These are phyloP conservation scores for Sporormia fimetaria DNA, from an alignment of 495 filamentous ascomycete genomes.

Conservation along the genomic window DNA sequence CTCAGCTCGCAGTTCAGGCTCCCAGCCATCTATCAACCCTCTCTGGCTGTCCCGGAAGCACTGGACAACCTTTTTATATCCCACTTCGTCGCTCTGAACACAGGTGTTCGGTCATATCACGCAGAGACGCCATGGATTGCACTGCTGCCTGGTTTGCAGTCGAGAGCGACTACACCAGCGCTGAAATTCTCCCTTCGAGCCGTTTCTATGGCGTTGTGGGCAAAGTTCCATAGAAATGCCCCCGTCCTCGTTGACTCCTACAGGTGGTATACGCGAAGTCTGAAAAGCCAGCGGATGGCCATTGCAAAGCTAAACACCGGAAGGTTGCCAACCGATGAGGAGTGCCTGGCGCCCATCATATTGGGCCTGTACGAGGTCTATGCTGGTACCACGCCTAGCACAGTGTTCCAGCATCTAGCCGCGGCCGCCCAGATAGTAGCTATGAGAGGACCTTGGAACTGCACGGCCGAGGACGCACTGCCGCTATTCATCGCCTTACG, in stretches of 20 bases:
- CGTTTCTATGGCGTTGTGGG: constrained; percentile 18
- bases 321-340: constrained; percentile 11
- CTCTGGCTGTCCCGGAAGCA: background rate
- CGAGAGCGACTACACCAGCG: constrained; percentile 5
- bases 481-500: constrained; percentile 13
- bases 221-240: constrained; percentile 10
- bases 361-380: constrained; percentile 19
- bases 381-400: constrained; percentile 16
- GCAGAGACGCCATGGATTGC: constrained; percentile 15
- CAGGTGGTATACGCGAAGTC: constrained; percentile 14
- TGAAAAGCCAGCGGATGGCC: constrained; percentile 6
- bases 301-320: constrained; percentile 4
- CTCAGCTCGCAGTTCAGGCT: constrained; percentile 9
- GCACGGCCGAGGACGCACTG: constrained; percentile 2
- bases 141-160: constrained; percentile 7
- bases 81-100: constrained; percentile 17
- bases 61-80: constrained; percentile 15
- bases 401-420: constrained; percentile 18
- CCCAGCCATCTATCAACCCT: constrained; percentile 11
- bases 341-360: constrained; percentile 15
- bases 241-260: constrained; percentile 16
- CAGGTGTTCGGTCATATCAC: background rate
- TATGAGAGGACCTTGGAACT: constrained; percentile 13
- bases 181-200: constrained; percentile 14
- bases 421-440: constrained; percentile 13